Evolutionary conservation across 225 moss, liverwort and hornwort genomes (phyloP).

Genomic region (Anthoceros angustus): DNA sequence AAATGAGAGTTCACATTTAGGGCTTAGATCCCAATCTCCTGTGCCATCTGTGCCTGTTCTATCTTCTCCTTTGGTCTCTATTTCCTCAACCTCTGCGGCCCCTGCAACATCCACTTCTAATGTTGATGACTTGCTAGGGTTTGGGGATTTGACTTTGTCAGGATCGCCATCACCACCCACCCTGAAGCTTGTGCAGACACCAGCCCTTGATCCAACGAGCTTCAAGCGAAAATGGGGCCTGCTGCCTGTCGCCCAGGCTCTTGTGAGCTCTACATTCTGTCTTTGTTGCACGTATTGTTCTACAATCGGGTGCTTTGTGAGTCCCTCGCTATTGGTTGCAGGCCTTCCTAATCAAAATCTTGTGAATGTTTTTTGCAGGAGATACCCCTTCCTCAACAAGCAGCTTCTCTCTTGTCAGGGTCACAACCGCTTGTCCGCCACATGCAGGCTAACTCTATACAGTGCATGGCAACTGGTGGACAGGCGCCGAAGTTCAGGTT

Average conservation of each 20-base stretch:
- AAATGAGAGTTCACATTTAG: conserved; percentile 31
- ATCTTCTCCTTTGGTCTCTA: conserved; percentile 13
- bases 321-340: neutral
- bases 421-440: conserved; percentile 78
- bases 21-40: conserved; percentile 32
- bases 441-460: conserved; percentile 78
- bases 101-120: conserved; percentile 33
- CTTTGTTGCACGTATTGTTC: neutral
- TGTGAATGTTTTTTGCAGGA: conserved; percentile 30
- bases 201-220: conserved; percentile 49
- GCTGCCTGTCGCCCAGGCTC: conserved; percentile 57
- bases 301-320: too few relatives aligned
- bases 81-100: conserved; percentile 4
- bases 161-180: conserved; percentile 29
- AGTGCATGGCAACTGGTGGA: conserved; percentile 90
- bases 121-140: conserved; percentile 80
- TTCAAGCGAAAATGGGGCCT: conserved; percentile 95
- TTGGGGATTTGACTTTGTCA: conserved; percentile 28
- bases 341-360: neutral
- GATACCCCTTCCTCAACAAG: conserved; percentile 47
- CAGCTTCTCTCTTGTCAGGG: conserved; percentile 41
- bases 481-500: conserved; percentile 79
- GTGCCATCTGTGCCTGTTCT: conserved; percentile 20
- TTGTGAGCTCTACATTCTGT: conserved; percentile 28
- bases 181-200: conserved; percentile 65